Base-by-base conservation (phyloP, 306 rosid species). In the Alnus glutinosa region DNA sequence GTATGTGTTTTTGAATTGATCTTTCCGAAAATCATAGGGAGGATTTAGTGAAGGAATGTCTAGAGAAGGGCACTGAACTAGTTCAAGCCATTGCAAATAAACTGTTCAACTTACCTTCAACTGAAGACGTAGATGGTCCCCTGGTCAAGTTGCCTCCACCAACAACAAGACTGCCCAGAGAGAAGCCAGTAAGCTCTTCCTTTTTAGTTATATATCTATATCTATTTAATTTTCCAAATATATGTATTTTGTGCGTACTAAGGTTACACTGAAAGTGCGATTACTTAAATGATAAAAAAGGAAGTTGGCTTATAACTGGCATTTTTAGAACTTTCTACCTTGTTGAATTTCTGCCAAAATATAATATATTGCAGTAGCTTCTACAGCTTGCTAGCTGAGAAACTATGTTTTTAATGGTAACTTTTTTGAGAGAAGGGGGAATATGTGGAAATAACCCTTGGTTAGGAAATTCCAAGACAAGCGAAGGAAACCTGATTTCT, bases 41-140 rank as follows among this genome's bases (percentile, higher is more conserved):
- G 75, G 88, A 90, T 10, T 80, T 95, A 32, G 84, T 91, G 68
- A 83, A 71, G 8, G 88, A 90, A 42, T 89, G 90, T 79, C 83
- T 95, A 51, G 73, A 80, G 39, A 89, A 83, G 85, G 98, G 93
- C 59, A 89, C 98, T 5, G 90, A 90, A 80, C 73, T 93, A 70
- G 97, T 89, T 86, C 98, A 95, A 81, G 86, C 87, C 75, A 89
- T 95, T 8, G 97, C 92, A 1, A 85, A 91, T 82, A 55, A 82
- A 15, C 88, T 95, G 70, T 95, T 95, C 78, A 77, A 82, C 70
- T 75, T 90, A 50, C 98, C 96, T 59, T 85, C 98, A 1, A 88
- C 92, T 2, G 93, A 91, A 84, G 90, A 89, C 34, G 51, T 89
- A 18, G 97, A 91, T 50, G 98, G 98, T 4, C 97, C 98, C 12